phyloP scores from a whole-genome alignment of 176 grass and related monocot genomes.

The Bothriochloa decipiens region DNA sequence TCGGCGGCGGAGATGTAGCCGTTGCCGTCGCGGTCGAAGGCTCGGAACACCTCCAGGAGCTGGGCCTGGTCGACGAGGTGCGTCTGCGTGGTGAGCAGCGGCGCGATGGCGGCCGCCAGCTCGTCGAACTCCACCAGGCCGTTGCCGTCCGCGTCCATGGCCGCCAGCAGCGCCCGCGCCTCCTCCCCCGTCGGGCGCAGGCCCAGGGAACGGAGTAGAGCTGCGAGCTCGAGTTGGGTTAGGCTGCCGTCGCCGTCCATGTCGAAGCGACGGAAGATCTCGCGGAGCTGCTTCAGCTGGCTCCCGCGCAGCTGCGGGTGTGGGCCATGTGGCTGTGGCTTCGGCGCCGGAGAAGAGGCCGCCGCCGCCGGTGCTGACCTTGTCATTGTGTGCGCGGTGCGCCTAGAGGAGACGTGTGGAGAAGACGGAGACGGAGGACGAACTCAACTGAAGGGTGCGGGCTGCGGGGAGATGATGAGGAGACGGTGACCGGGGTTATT shows the following conservation, averaged over 20 bases:
- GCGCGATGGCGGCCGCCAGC: slow-evolving; percentile 72
- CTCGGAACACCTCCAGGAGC: slow-evolving; percentile 73
- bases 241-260: slow-evolving; percentile 75
- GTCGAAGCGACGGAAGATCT: slow-evolving; percentile 79
- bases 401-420: background rate
- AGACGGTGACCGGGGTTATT: slow-evolving; percentile 18
- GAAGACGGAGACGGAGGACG: background rate
- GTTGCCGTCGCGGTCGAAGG: slow-evolving; percentile 79
- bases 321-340: no score
- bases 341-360: background rate
- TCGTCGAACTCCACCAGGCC: slow-evolving; percentile 73
- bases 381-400: background rate
- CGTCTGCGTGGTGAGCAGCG: slow-evolving; percentile 65
- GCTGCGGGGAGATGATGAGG: background rate
- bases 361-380: background rate
- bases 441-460: background rate
- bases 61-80: slow-evolving; percentile 67
- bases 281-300: slow-evolving; percentile 82
- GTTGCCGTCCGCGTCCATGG: slow-evolving; percentile 78
- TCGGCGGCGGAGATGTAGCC: slow-evolving; percentile 72
- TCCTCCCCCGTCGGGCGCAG: slow-evolving; percentile 73
- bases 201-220: slow-evolving; percentile 64
- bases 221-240: slow-evolving; percentile 77
- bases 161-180: slow-evolving; percentile 56
- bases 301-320: slow-evolving; percentile 36